Conservation (phyloP, 768 basidiomycete species). For the Antrodiella citrinella region DNA sequence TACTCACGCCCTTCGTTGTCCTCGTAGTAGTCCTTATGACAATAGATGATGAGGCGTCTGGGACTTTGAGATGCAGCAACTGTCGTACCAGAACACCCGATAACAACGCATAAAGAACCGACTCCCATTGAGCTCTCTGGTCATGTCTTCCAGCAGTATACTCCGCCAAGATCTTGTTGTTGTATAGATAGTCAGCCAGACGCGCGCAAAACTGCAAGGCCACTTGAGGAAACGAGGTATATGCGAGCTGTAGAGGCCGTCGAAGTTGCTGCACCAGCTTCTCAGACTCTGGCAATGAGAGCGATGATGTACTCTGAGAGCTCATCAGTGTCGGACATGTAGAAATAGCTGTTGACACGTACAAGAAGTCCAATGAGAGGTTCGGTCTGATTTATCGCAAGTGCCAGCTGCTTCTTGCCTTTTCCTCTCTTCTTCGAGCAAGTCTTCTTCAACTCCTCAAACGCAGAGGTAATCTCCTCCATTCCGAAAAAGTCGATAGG, state of each 20-base stretch:
- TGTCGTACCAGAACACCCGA: slow-evolving; percentile 44
- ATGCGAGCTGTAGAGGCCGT: slow-evolving; percentile 35
- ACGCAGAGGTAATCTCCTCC: neutral
- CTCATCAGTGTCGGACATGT: no score
- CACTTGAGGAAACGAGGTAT: slow-evolving; percentile 28
- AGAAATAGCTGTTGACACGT: neutral
- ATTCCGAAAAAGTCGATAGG: neutral
- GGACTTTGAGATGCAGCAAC: no score
- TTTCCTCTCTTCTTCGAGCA: neutral
- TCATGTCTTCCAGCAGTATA: slow-evolving; percentile 11
- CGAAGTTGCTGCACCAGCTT: neutral
- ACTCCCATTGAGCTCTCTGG: slow-evolving; percentile 34
- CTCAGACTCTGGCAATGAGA: neutral
- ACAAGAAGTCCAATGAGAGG: neutral
- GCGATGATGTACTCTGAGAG: no score
- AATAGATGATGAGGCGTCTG: neutral
- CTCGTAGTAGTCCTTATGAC: slow-evolving; percentile 23
- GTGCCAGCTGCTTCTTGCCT: neutral
- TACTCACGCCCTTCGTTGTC: slow-evolving; percentile 19
- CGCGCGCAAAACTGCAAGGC: slow-evolving; percentile 34
- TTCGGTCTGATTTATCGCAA: neutral
- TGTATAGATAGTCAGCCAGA: slow-evolving; percentile 32
- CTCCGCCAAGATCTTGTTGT: slow-evolving; percentile 28
- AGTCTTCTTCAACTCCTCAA: neutral
- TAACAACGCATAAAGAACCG: slow-evolving; percentile 35